phyloP scores from a whole-genome alignment of 768 basidiomycete species.

The Suillus occidentalis region DNA sequence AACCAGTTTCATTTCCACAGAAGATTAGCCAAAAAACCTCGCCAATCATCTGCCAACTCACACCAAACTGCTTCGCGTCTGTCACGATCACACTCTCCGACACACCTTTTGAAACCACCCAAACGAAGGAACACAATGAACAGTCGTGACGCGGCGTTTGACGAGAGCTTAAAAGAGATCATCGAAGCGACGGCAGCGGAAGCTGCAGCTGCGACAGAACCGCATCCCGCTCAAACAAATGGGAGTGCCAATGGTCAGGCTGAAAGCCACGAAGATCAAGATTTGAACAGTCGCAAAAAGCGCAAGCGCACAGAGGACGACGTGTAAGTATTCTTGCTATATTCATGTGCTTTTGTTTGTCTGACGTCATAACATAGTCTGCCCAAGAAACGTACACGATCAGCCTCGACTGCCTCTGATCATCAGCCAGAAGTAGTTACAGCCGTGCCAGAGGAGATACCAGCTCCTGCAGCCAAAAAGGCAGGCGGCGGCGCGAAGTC shows the following conservation, averaged over 20 bases:
- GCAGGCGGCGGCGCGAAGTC: constrained; percentile 22
- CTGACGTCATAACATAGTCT: constrained; percentile 34
- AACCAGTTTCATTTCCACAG: constrained; percentile 36
- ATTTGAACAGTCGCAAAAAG: constrained; percentile 56
- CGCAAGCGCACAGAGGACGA: constrained; percentile 78
- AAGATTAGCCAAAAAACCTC: constrained; percentile 60
- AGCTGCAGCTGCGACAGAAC: constrained; percentile 54
- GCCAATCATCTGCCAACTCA: constrained; percentile 63
- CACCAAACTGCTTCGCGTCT: constrained; percentile 61
- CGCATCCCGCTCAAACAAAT: constrained; percentile 32
- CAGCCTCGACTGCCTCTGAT: constrained; percentile 71
- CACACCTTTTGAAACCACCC: constrained; percentile 58
- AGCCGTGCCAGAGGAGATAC: constrained; percentile 41
- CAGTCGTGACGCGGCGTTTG: constrained; percentile 91
- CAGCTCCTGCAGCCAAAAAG: constrained; percentile 33
- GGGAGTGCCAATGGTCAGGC: constrained; percentile 41
- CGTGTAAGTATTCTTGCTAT: constrained; percentile 43
- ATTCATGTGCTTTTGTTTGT: neutral
- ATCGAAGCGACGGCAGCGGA: constrained; percentile 75
- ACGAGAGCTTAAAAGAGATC: constrained; percentile 79
- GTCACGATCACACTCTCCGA: constrained; percentile 76
- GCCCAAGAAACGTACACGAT: constrained; percentile 73
- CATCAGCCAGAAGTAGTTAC: constrained; percentile 41
- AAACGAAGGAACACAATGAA: constrained; percentile 98
- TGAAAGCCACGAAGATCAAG: constrained; percentile 48